Base-by-base conservation (phyloP, 768 basidiomycete genomes). In the Rhodotorula diobovata region DNA sequence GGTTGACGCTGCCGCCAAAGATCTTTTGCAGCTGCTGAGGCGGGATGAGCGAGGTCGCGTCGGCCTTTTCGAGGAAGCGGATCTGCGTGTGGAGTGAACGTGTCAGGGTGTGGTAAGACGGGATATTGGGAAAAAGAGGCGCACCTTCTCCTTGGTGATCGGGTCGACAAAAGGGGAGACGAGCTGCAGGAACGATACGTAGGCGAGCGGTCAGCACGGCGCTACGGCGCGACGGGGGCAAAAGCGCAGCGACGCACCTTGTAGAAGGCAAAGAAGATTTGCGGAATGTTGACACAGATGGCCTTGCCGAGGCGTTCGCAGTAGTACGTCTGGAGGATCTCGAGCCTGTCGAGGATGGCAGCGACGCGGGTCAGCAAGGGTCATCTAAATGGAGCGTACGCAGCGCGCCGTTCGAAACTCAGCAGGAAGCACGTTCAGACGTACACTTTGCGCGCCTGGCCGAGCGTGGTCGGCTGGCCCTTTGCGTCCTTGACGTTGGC, bases 241-340 rank as follows among this genome's bases (percentile, higher is more conserved):
- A 23, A n/a, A 25, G 35, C 15, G 41, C 28, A 3, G 16, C 2
- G 21, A 28, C 65, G 55, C 20, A 64, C 70, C 61, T 71, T 68
- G 70, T 78, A 78, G 57, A 78, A 77, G 3, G 68, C 62, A 39
- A 63, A 74, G 60, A 76, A 76, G 51, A 74, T 58, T 1, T 45
- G 45, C 23, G 92, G 91, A n/a, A 93, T 84, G 76, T 93, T 90
- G 68, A 88, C 83, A 76, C 92, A 86, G 54, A 91, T 80, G 1
- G 90, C 85, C 39, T 80, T 79, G 35, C 90, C 91, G 45, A 95
- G 86, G 8, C 93, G 87, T 79, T 95, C 93, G 66, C 74, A 76
- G 54, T 78, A 79, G 61, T 79, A 77, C 2, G 72, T 76, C 46
- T 79, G 76, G 7, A 78, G 51, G 58, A 78, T 75, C 41, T 85